Percentiles rank a stretch among this genome's conserved stretches.
Conservation (phyloP, 257 asterid species). For the Cruciata laevipes region DNA sequence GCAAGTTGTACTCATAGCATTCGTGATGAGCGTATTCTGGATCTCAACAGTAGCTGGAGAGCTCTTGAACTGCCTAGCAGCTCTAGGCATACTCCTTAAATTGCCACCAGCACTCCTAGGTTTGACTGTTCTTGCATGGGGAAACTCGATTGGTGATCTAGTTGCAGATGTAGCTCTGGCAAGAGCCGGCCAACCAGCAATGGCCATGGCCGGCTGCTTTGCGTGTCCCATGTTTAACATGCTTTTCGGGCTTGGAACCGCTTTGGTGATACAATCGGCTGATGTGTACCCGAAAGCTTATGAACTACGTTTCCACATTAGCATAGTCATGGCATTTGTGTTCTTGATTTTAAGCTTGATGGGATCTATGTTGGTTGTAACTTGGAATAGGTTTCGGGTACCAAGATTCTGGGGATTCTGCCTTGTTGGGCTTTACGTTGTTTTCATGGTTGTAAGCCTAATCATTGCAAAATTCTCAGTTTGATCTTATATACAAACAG, state of each 20-base stretch:
- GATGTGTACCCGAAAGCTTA: conserved; percentile 70
- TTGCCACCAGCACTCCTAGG: conserved; percentile 81
- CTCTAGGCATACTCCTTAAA: conserved; percentile 56
- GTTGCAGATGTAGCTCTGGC: conserved; percentile 97
- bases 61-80: conserved; percentile 82
- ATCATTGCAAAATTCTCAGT: conserved; percentile 56
- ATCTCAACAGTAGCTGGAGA: conserved; percentile 88
- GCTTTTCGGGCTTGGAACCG: conserved; percentile 94
- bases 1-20: conserved; percentile 47
- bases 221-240: conserved; percentile 98
- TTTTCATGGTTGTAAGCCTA: conserved; percentile 60
- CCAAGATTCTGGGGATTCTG: conserved; percentile 97
- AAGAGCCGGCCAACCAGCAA: conserved; percentile 94
- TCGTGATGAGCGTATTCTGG: conserved; percentile 95
- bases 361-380: conserved; percentile 88
- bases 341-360: conserved; percentile 87
- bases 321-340: conserved; percentile 81
- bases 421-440: conserved; percentile 72
- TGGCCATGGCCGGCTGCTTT: conserved; percentile 99
- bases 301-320: conserved; percentile 71
- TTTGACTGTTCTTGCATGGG: conserved; percentile 94
- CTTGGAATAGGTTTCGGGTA: conserved; percentile 83
- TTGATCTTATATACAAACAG: conserved; percentile 10
- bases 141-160: conserved; percentile 88
- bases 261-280: conserved; percentile 70